Percentiles rank a stretch among this genome's conserved stretches.
Conservation (phyloP, 1,139 yeast species). For the Geotrichum cucujoidarum region DNA sequence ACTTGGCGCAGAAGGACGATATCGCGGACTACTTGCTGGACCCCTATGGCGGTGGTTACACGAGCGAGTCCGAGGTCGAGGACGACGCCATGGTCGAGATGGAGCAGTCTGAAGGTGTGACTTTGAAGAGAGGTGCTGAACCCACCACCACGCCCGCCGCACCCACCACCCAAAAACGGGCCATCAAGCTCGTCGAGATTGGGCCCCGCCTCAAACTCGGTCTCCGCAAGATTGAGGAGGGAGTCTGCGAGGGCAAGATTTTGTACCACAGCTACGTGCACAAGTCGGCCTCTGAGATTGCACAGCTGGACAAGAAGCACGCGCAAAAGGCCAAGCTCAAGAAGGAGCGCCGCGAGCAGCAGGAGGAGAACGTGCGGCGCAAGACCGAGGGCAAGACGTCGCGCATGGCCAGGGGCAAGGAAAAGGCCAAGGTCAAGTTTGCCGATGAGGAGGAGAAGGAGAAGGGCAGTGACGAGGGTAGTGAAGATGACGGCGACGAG, state of each 20-base stretch:
- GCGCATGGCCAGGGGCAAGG: slow-evolving; percentile 53
- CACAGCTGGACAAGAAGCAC: slow-evolving; percentile 63
- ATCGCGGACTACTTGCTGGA: slow-evolving; percentile 81
- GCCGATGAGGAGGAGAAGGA: slow-evolving; percentile 26
- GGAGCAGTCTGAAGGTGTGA: slow-evolving; percentile 35
- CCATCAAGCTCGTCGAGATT: slow-evolving; percentile 84
- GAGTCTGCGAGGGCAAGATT: slow-evolving; percentile 80
- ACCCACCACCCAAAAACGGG: slow-evolving; percentile 56
- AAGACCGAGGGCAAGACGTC: slow-evolving; percentile 69
- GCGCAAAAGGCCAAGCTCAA: slow-evolving; percentile 56
- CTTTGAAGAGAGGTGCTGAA: slow-evolving; percentile 8
- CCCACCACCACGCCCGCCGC: slow-evolving; percentile 22
- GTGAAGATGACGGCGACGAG: slow-evolving; percentile 28
- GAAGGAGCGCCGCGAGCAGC: slow-evolving; percentile 69
- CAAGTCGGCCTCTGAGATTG: slow-evolving; percentile 58
- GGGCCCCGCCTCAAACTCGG: slow-evolving; percentile 86
- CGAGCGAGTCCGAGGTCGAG: slow-evolving; percentile 91
- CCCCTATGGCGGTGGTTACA: slow-evolving; percentile 70
- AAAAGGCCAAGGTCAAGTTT: slow-evolving; percentile 34
- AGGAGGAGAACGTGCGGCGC: slow-evolving; percentile 69
- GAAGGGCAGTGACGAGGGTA: no score
- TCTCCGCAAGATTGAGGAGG: slow-evolving; percentile 86
- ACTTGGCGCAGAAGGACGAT: slow-evolving; percentile 61
- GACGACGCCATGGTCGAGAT: slow-evolving; percentile 78
- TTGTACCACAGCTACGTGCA: slow-evolving; percentile 68